Evolutionary conservation across 768 basidiomycete genomes (phyloP), one percentile per base, ranked within the genome.

Genomic region (Boletus edulis): DNA sequence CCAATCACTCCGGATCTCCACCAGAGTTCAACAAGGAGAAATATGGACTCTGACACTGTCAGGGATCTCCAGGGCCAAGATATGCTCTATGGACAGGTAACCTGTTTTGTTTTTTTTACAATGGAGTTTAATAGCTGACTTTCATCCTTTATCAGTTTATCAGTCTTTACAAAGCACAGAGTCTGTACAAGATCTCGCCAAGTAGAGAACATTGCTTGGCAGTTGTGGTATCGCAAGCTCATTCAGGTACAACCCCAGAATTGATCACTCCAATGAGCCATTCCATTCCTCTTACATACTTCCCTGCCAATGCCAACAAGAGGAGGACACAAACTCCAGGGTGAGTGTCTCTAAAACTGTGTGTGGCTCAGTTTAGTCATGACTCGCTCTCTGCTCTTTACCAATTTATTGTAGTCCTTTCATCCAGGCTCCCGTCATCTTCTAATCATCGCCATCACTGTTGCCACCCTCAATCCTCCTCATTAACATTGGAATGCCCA

Each of bases 151-250:
- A 20, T 20, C 20, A 20, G 20, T 58, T 51, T 52, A 49, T 46
- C 61, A 91, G 92, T 94, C 8, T 92, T 94, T 64, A 83, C 88
- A 48, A 90, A 91, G 87, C 75, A 91, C 89, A 70, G 80, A 82
- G 60, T 84, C 84, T 1, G 74, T 94, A 4, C 80, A 87, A 62
- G 86, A 94, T 62, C 92, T 17, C 78, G 76, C 7, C 74, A 91
- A 27, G 79, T 94, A 32, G 92, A 94, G 73, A 93, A 95, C 64
- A 86, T 94, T 51, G 84, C 88, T 4, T 95, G 92, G 92, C 76
- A 91, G 49, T 74, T 94, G 9, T 90, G 90, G 87, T 81, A 87
- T 67, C 80, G 84, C 59, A 82, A 88, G 57, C 74, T 87, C 64
- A 68, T 77, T 49, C 67, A 73, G 31, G 57, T 71, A 29, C 73